Conservation (phyloP, 2,329 filamentous ascomycete genomes). For the Aschersonia sp. region DNA sequence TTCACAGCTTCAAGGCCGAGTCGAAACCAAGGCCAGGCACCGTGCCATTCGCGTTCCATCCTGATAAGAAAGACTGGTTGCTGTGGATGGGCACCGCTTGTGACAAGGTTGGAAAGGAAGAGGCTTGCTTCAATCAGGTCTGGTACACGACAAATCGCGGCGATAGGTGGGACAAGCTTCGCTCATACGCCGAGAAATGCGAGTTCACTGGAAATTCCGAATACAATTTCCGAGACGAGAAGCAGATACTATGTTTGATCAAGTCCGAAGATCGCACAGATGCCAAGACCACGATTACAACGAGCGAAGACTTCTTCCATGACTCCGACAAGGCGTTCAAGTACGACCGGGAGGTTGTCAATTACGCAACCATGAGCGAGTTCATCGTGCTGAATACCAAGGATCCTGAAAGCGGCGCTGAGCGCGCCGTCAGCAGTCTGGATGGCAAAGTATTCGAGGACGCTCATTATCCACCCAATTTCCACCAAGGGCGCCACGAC, state of each 20-base stretch:
- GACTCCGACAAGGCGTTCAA: slow-evolving; percentile 43
- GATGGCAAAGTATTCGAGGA: slow-evolving; percentile 72
- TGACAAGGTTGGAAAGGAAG: slow-evolving; percentile 30
- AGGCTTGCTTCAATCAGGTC: slow-evolving; percentile 57
- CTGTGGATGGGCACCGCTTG: slow-evolving; percentile 78
- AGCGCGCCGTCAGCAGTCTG: slow-evolving; percentile 70
- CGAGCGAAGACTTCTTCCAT: slow-evolving; percentile 66
- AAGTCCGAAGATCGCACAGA: slow-evolving; percentile 41
- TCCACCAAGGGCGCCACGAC: slow-evolving; percentile 61
- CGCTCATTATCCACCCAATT: slow-evolving; percentile 75
- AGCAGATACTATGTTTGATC: slow-evolving; percentile 44
- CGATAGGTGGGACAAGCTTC: slow-evolving; percentile 60
- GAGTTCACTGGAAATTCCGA: slow-evolving; percentile 63
- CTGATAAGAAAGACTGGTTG: slow-evolving; percentile 73
- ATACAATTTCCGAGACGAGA: slow-evolving; percentile 35
- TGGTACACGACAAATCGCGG: slow-evolving; percentile 70
- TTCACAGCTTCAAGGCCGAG: slow-evolving; percentile 61
- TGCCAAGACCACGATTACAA: slow-evolving; percentile 54
- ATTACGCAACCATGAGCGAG: slow-evolving; percentile 90
- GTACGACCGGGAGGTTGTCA: slow-evolving; percentile 41
- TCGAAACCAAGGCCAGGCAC: slow-evolving; percentile 25
- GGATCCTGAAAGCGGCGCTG: slow-evolving; percentile 49
- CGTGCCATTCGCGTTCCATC: slow-evolving; percentile 61
- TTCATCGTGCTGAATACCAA: slow-evolving; percentile 82
- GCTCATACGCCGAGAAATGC: slow-evolving; percentile 65